phyloP scores from a whole-genome alignment of 78 protist species.

The Planoprotostelium fungivorum region DNA sequence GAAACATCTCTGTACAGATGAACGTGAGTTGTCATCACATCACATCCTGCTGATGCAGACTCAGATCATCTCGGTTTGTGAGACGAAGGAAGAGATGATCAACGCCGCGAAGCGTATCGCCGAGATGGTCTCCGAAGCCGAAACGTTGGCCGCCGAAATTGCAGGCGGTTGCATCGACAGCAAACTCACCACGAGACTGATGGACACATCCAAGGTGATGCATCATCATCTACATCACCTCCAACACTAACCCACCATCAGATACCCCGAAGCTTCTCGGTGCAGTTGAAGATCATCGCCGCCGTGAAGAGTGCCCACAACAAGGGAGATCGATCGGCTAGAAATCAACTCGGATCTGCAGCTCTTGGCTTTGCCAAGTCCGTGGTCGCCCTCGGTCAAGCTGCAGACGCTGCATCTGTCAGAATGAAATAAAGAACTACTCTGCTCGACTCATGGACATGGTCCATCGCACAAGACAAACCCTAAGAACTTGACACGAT shows the following conservation, averaged over 20 bases:
- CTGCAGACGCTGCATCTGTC: slow-evolving; percentile 49
- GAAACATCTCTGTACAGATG: neutral
- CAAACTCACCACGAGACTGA: neutral
- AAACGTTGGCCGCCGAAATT: neutral
- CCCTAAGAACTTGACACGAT: too few species aligned
- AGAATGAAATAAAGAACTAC: slow-evolving; percentile 49
- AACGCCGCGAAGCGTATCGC: neutral
- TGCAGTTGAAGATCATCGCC: slow-evolving; percentile 57
- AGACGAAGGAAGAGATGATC: neutral
- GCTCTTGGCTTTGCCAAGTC: slow-evolving; percentile 53
- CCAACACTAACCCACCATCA: neutral
- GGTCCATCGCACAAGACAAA: too few species aligned
- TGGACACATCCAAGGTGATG: neutral
- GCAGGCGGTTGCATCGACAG: neutral
- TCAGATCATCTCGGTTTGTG: neutral
- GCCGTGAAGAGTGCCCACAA: slow-evolving; percentile 56
- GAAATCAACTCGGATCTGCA: slow-evolving; percentile 49
- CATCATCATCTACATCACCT: neutral
- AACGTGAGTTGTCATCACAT: too few species aligned
- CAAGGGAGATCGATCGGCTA: slow-evolving; percentile 34
- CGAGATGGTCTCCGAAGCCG: neutral
- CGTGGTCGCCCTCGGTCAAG: slow-evolving; percentile 29
- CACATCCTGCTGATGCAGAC: too few species aligned
- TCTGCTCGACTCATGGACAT: too few species aligned
- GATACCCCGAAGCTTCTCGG: slow-evolving; percentile 31